These are phyloP conservation scores for Penicillium daleae DNA, from an alignment of 495 filamentous ascomycete species.

Conservation along the genomic window DNA sequence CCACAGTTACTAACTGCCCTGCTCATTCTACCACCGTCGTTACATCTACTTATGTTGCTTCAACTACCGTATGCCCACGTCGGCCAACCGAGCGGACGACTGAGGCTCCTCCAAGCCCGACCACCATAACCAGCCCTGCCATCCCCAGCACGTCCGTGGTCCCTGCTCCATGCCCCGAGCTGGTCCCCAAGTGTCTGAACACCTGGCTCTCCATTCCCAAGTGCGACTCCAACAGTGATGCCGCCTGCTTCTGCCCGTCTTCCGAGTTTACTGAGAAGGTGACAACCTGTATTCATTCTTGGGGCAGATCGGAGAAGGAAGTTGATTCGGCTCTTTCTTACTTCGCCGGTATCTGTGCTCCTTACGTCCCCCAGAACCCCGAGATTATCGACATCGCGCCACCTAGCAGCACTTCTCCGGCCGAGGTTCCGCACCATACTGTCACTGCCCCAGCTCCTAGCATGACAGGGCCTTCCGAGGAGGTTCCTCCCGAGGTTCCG, in stretches of 20 bases:
- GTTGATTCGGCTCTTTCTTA: constrained; percentile 72
- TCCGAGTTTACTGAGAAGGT: constrained; percentile 75
- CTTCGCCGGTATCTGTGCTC: constrained; percentile 89
- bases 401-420: background rate
- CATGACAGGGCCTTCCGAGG: constrained; percentile 27
- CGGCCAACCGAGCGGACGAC: background rate
- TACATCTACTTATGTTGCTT: constrained; percentile 55
- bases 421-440: constrained; percentile 13
- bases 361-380: constrained; percentile 74
- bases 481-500: constrained; percentile 16
- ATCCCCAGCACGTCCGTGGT: constrained; percentile 7
- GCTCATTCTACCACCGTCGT: constrained; percentile 50
- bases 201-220: constrained; percentile 77
- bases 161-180: constrained; percentile 58
- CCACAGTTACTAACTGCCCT: constrained; percentile 63
- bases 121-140: constrained; percentile 15
- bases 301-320: constrained; percentile 66
- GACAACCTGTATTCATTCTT: constrained; percentile 77
- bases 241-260: constrained; percentile 84
- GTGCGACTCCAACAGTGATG: constrained; percentile 85
- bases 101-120: constrained; percentile 35
- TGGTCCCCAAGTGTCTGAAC: constrained; percentile 90
- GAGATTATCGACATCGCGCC: constrained; percentile 75
- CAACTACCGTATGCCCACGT: constrained; percentile 60
- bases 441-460: constrained; percentile 45